Evolutionary conservation across 345 rosid species (phyloP), one percentile per base, ranked within the genome.

Genomic region (Moricandia arvensis): DNA sequence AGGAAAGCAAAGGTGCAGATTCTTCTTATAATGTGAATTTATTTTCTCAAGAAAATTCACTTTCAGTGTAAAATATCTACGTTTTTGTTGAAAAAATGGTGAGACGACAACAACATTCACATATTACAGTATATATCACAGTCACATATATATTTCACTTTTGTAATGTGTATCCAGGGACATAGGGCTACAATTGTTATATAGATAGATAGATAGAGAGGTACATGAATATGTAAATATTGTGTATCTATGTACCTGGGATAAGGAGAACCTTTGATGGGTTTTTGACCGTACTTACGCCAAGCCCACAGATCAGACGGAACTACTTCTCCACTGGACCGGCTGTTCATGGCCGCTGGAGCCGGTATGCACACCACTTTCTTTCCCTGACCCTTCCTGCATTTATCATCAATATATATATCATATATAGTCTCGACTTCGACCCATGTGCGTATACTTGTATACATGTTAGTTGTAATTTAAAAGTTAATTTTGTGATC

Each of bases 231-330:
- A 41, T 41, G 47, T 41, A 41, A 41, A 41, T 41, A 11, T 41
- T 41, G 5, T 37, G 8, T 37, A 37, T 38, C n/a, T 45, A 47
- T 7, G 6, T 83, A 90, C 99, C 99, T 90, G 34, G 99, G 99
- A 76, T 90, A 87, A 72, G 97, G 97, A 43, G 99, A 95, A 66
- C 97, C 97, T 77, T 92, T 92, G 82, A 92, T 90, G 43, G 97
- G 97, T 74, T 92, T 92, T 75, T 92, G 97, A 34, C 97, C 97
- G 65, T 95, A 95, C 55, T 95, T 95, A 66, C 99, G 87, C 98
- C 99, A 95, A 64, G 99, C 97, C 99, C 98, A 95, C 53, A 94
- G 83, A 88, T 95, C 99, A 3, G 98, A 88, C 3, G 99, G 99
- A 61, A 91, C 93, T 31, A 91, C 87, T 72, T 89, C 97, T 43